Conservation (phyloP, 352 stramenopile species). For the Pythium periplocum region DNA sequence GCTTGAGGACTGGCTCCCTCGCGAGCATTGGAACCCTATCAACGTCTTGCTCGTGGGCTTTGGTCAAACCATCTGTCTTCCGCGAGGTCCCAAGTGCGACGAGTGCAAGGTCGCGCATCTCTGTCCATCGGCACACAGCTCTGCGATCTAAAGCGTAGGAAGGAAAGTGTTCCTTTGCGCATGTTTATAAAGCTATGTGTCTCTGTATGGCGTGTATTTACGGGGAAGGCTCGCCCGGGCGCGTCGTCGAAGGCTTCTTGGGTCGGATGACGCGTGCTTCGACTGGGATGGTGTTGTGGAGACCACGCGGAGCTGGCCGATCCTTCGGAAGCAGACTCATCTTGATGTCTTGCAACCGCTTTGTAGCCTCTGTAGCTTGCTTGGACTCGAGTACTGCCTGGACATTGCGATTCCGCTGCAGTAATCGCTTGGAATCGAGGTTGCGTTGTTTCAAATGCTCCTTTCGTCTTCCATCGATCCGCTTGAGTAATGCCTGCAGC, state of each 20-base stretch:
- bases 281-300: slow-evolving; percentile 71
- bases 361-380: slow-evolving; percentile 75
- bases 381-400: slow-evolving; percentile 92
- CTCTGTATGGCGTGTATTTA: too few species aligned
- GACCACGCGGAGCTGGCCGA: slow-evolving; percentile 28
- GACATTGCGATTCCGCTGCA: slow-evolving; percentile 95
- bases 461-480: slow-evolving; percentile 91
- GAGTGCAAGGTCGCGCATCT: slow-evolving; percentile 63
- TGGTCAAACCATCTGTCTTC: slow-evolving; percentile 90
- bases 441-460: slow-evolving; percentile 93
- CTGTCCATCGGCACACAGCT: slow-evolving; percentile 55
- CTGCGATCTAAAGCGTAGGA: slow-evolving; percentile 5
- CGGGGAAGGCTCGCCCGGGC: slow-evolving; percentile 17
- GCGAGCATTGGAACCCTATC: slow-evolving; percentile 84
- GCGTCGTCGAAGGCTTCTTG: slow-evolving; percentile 53
- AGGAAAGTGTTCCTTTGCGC: neutral
- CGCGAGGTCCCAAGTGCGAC: slow-evolving; percentile 62
- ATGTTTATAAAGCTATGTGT: neutral
- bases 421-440: slow-evolving; percentile 90
- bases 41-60: slow-evolving; percentile 95
- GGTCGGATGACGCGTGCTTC: slow-evolving; percentile 66
- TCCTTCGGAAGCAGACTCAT: slow-evolving; percentile 74
- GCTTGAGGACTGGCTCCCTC: slow-evolving; percentile 93
- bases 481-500: slow-evolving; percentile 90
- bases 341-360: slow-evolving; percentile 77